Conservation (phyloP, 441 rosid species). For the Pelargonium citronellum region DNA sequence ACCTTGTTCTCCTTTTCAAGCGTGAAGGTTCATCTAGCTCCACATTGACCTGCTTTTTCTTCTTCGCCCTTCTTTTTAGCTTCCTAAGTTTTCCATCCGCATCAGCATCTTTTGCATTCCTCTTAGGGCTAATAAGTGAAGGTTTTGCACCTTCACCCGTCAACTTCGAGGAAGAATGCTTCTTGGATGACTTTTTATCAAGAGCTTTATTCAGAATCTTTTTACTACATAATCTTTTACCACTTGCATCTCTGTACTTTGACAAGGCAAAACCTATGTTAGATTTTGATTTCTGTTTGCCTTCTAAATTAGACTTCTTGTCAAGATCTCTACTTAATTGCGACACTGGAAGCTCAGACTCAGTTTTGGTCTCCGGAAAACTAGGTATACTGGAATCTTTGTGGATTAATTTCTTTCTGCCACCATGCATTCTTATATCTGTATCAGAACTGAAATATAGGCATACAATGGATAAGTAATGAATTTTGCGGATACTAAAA, state of each 20-base stretch:
- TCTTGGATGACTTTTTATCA: conserved; percentile 26
- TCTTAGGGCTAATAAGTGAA: conserved; percentile 16
- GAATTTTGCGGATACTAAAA: background rate
- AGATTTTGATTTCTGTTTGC: conserved; percentile 32
- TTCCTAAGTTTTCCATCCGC: conserved; percentile 34
- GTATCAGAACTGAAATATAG: conserved; percentile 17
- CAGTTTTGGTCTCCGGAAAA: conserved; percentile 37
- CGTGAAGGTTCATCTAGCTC: conserved; percentile 68
- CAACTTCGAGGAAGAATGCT: conserved; percentile 14
- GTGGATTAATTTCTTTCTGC: conserved; percentile 25
- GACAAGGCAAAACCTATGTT: conserved; percentile 33
- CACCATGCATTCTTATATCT: conserved; percentile 35
- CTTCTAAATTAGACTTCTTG: conserved; percentile 6
- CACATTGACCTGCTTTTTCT: conserved; percentile 36
- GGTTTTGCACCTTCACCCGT: conserved; percentile 24
- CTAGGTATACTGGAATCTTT: conserved; percentile 34
- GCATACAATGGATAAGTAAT: conserved; percentile 12
- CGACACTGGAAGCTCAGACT: conserved; percentile 54
- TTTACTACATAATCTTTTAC: conserved; percentile 15
- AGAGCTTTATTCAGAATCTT: conserved; percentile 21
- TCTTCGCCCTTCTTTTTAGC: conserved; percentile 48
- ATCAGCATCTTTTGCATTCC: conserved; percentile 18
- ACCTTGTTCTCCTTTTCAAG: conserved; percentile 83
- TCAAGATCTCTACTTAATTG: background rate
- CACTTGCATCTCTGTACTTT: conserved; percentile 13